phyloP scores from a whole-genome alignment of 1,284 basidiomycete species.

The Xerocomus minutiporus region DNA sequence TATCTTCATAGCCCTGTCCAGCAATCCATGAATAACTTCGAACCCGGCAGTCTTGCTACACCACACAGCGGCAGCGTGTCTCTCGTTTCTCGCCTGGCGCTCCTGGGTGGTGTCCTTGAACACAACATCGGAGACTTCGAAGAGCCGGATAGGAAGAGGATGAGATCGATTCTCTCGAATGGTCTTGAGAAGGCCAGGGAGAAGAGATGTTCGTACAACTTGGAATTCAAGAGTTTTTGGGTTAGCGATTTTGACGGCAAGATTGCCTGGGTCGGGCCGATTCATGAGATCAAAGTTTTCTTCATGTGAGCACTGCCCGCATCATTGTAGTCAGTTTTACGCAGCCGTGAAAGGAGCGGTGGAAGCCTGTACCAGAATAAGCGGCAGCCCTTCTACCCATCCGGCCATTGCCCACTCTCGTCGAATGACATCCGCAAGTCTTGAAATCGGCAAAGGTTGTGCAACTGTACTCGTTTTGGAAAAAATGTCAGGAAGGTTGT shows the following conservation, averaged over 20 bases:
- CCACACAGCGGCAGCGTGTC: constrained; percentile 88
- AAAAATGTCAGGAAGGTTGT: constrained; percentile 90
- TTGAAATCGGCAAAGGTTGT: constrained; percentile 87
- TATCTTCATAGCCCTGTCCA: constrained; percentile 94
- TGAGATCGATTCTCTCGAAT: constrained; percentile 95
- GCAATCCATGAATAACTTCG: constrained; percentile 92
- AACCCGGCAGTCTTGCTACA: constrained; percentile 96
- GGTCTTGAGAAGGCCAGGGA: constrained; percentile 96
- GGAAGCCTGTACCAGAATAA: constrained; percentile 71
- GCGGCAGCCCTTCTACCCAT: constrained; percentile 92
- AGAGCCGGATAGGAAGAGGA: constrained; percentile 87
- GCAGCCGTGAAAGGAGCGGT: neutral
- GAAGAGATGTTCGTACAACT: constrained; percentile 91
- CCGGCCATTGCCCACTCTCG: constrained; percentile 91
- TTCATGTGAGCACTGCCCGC: constrained; percentile 85
- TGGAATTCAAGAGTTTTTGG: constrained; percentile 98
- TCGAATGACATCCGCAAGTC: constrained; percentile 84
- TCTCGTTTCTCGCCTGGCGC: constrained; percentile 82
- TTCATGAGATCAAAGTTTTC: constrained; percentile 97
- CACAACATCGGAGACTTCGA: constrained; percentile 92
- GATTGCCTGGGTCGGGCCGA: constrained; percentile 74
- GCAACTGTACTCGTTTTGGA: constrained; percentile 95
- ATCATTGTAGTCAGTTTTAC: constrained; percentile 1
- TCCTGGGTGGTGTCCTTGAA: constrained; percentile 80
- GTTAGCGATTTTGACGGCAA: constrained; percentile 90